Percentiles rank a stretch among this genome's conserved stretches.
These are phyloP conservation scores for Atkinsonella texensis DNA, from an alignment of 2,329 filamentous ascomycete genomes.

Conservation along the genomic window DNA sequence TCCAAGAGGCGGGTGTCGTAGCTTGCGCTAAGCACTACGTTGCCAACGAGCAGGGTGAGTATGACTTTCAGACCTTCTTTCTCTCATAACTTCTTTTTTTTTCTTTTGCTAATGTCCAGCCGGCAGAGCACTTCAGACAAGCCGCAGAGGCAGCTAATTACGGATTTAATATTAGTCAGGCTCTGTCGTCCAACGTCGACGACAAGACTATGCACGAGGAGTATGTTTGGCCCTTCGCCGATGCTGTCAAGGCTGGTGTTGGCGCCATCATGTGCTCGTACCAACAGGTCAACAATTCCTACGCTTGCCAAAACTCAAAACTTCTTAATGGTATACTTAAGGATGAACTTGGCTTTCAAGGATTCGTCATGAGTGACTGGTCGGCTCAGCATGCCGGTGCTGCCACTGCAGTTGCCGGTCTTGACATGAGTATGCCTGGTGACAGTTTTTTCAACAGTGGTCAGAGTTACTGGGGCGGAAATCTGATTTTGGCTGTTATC, in stretches of 20 bases:
- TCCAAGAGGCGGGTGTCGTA: conserved; percentile 71
- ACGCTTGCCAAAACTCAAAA: conserved; percentile 68
- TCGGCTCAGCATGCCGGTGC: conserved; percentile 60
- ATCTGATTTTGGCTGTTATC: conserved; percentile 74
- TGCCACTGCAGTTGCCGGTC: conserved; percentile 53
- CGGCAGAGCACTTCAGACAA: conserved; percentile 58
- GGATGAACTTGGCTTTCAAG: conserved; percentile 68
- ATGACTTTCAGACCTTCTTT: too few species aligned
- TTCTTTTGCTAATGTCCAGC: not conserved
- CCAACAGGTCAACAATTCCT: conserved; percentile 71
- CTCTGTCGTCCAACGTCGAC: conserved; percentile 50
- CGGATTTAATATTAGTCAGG: conserved; percentile 51
- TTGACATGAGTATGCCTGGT: conserved; percentile 85
- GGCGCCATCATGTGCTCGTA: conserved; percentile 56
- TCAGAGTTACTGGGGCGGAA: conserved; percentile 68
- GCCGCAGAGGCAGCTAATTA: conserved; percentile 36
- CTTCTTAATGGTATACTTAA: conserved; percentile 66
- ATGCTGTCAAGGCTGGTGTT: conserved; percentile 57
- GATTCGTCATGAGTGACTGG: conserved; percentile 75
- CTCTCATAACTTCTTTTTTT: too few species aligned
- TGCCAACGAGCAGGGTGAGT: conserved; percentile 52
- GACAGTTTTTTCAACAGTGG: conserved; percentile 69
- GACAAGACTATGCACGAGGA: conserved; percentile 66
- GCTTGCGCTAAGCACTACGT: conserved; percentile 73
- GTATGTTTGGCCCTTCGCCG: conserved; percentile 68